These are phyloP conservation scores for Globisporangium ultimum DNA, from an alignment of 352 stramenopile species.

Conservation along the genomic window DNA sequence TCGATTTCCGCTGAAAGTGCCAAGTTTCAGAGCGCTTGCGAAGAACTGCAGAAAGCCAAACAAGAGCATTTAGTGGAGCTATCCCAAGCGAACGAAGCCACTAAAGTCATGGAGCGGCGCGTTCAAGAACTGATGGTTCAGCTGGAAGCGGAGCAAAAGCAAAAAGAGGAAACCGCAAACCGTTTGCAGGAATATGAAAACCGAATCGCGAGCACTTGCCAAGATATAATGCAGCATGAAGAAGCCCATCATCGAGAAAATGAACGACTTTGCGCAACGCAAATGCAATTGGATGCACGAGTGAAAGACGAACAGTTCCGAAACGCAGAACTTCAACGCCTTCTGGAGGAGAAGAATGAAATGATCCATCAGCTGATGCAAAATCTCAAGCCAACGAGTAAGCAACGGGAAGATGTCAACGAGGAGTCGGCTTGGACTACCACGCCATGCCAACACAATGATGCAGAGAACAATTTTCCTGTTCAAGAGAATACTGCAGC, in stretches of 20 bases:
- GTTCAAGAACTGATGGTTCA: constrained; percentile 27
- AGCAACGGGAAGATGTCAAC: not conserved
- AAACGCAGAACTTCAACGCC: constrained; percentile 45
- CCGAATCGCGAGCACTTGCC: constrained; percentile 62
- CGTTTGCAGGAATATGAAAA: constrained; percentile 72
- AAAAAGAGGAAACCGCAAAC: constrained; percentile 63
- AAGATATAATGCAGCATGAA: constrained; percentile 72
- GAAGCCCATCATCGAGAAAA: constrained; percentile 54
- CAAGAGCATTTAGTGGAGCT: constrained; percentile 20
- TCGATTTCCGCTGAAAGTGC: constrained; percentile 8
- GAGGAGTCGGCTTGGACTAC: not conserved
- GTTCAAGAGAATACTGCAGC: no score
- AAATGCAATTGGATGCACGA: constrained; percentile 25
- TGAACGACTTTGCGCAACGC: constrained; percentile 33
- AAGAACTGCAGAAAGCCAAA: constrained; percentile 12
- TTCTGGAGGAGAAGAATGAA: constrained; percentile 74
- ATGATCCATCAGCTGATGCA: constrained; percentile 44
- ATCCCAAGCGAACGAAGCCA: constrained; percentile 7
- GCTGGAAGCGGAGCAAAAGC: constrained; percentile 42
- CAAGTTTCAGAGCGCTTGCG: constrained; percentile 13
- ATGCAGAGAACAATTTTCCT: no score
- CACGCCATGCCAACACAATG: no score
- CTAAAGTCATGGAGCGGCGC: constrained; percentile 24
- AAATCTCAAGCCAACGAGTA: constrained; percentile 16
- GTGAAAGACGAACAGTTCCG: constrained; percentile 50